Evolutionary conservation across 441 rosid species (phyloP).

Genomic region (Pelargonium citronellum): DNA sequence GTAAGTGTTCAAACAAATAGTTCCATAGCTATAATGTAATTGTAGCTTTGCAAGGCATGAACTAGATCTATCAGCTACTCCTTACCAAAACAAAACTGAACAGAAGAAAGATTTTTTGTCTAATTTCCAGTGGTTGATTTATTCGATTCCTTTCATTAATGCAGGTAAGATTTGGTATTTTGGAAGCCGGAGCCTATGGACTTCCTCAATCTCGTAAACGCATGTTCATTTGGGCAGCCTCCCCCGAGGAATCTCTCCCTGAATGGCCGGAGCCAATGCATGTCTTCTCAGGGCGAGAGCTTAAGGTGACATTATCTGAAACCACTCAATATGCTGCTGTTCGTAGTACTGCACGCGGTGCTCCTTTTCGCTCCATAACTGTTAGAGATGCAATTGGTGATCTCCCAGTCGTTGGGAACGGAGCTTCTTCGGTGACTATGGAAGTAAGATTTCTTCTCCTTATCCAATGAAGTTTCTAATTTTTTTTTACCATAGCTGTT

Average conservation of each 20-base stretch:
- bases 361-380: conserved; percentile 81
- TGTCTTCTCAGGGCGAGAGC: conserved; percentile 59
- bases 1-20: not conserved
- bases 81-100: not conserved
- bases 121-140: not conserved
- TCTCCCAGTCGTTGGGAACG: conserved; percentile 66
- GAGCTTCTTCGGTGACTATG: conserved; percentile 41
- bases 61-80: no score
- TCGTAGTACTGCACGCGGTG: conserved; percentile 61
- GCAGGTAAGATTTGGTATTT: conserved; percentile 57
- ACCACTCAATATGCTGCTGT: conserved; percentile 59
- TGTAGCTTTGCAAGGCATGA: no score
- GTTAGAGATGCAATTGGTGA: conserved; percentile 87
- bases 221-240: conserved; percentile 90
- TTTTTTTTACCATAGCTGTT: not conserved
- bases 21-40: no score
- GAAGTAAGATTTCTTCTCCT: conserved; percentile 34
- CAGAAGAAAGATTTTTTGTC: no score
- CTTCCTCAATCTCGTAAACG: conserved; percentile 86
- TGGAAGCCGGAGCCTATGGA: conserved; percentile 94
- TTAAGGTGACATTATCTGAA: conserved; percentile 48
- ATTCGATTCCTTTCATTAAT: not conserved
- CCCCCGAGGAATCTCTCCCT: conserved; percentile 72
- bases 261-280: conserved; percentile 99
- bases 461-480: not conserved